Conservation (phyloP, 2,329 filamentous ascomycete species). For the Raffaelea ambrosiae region DNA sequence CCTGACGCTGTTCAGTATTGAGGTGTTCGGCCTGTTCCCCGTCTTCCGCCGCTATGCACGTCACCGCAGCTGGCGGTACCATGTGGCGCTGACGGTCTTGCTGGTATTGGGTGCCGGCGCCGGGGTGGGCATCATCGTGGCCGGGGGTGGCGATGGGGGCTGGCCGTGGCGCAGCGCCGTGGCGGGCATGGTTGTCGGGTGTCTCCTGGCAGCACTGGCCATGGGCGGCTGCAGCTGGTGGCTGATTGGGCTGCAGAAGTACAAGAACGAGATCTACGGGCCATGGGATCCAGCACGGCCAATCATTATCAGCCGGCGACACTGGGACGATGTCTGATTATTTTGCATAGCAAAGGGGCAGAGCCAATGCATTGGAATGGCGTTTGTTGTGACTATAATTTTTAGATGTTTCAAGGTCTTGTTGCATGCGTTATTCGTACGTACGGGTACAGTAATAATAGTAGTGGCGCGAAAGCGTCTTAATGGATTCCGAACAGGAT, state of each 20-base stretch:
- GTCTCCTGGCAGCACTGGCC: conserved; percentile 63
- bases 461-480: no score
- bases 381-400: neutral
- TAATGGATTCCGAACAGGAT: no score
- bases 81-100: conserved; percentile 65
- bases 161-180: conserved; percentile 49
- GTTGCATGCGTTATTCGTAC: no score
- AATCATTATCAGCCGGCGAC: conserved; percentile 62
- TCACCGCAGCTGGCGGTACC: conserved; percentile 72
- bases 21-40: conserved; percentile 96
- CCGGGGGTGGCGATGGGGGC: conserved; percentile 26
- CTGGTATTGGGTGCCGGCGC: conserved; percentile 74
- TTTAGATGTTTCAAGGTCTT: no score
- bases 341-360: neutral
- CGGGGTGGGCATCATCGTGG: conserved; percentile 60
- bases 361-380: neutral
- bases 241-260: conserved; percentile 93
- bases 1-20: conserved; percentile 89
- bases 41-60: conserved; percentile 87
- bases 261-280: conserved; percentile 97
- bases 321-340: conserved; percentile 37
- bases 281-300: conserved; percentile 96
- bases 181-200: conserved; percentile 67
- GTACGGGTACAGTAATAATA: no score
- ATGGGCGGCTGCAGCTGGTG: conserved; percentile 98